phyloP scores from a whole-genome alignment of 495 filamentous ascomycete genomes.

The Entonaema liquescens region DNA sequence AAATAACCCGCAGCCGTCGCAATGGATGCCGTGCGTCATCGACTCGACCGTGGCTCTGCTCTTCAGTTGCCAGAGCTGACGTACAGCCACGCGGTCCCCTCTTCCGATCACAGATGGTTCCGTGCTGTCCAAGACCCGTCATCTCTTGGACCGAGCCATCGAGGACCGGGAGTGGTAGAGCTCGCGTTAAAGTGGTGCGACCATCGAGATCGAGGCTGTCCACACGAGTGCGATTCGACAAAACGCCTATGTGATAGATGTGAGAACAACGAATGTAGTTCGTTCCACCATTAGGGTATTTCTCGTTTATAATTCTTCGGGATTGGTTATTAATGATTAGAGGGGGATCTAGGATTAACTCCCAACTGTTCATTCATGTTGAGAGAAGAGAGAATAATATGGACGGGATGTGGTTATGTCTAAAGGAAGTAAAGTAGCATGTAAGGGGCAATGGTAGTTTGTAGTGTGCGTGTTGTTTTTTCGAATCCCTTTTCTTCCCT shows the following conservation, averaged over 20 bases:
- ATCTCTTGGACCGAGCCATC: neutral
- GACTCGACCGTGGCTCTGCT: neutral
- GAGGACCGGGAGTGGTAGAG: neutral
- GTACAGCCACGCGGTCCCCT: neutral
- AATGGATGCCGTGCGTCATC: constrained; percentile 8
- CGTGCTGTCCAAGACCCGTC: neutral
- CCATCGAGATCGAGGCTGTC: constrained; percentile 23
- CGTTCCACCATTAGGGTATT: constrained; percentile 5
- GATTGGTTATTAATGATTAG: too few species aligned
- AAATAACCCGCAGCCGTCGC: neutral
- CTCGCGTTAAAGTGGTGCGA: constrained; percentile 10
- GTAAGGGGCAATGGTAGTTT: neutral
- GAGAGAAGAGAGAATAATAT: too few species aligned
- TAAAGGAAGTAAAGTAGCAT: too few species aligned
- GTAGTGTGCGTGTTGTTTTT: neutral
- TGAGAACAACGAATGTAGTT: neutral
- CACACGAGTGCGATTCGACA: neutral
- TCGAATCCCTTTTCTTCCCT: neutral
- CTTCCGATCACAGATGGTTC: neutral
- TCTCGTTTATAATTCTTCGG: neutral
- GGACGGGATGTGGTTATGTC: too few species aligned
- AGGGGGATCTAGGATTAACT: too few species aligned
- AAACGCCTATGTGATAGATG: constrained; percentile 16
- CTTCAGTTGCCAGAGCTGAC: neutral
- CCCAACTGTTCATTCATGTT: too few species aligned